Evolutionary conservation across 345 rosid genomes (phyloP), one percentile per base, ranked within the genome.

Genomic region (Euphorbia pulcherrima): DNA sequence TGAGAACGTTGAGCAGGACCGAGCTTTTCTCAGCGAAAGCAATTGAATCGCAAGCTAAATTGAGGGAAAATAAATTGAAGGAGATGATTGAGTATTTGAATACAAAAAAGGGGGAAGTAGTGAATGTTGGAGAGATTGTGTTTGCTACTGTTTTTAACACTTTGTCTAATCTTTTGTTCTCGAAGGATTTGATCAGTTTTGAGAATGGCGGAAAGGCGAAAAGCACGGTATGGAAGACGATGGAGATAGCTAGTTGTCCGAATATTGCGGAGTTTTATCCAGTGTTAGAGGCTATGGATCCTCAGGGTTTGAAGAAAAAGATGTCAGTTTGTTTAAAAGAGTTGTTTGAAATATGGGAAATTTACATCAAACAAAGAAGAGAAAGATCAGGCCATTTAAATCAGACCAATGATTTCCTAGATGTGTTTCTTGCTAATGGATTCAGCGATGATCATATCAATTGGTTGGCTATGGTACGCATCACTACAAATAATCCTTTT

Each of bases 351-450:
- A 3, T 23, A 1, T 68, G 77, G 64, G 68, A 54, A 44, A 21
- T 23, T 29, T 30, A 48, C 48, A 53, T 73, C 21, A 72, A 58
- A 60, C 48, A 72, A 58, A 72, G 73, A 62, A 68, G 77, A 73
- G 35, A 57, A 33, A 71, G 6, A 2, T n/a, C n/a, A n/a, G n/a
- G n/a, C 24, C 20, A 2, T 23, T n/a, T 8, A 5, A 54, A 9
- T 29, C 21, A 20, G 40, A 17, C 7, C 57, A 1, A 55, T 29
- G 29, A 74, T 55, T 68, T 68, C 64, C 37, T 74, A 59, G 73
- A 74, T 53, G 41, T 64, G 3, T 47, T 74, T 29, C 61, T 67
- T 8, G 61, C 61, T 0, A 67, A 60, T 67, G 77, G 72, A 35
- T 30, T 67, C 21, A 48, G 60, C 37, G 48, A 73, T 30, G 68